Percentiles rank a stretch among this genome's conserved stretches.
Evolutionary conservation across 768 basidiomycete genomes (phyloP).

Genomic region (Rhodotorula babjevae): DNA sequence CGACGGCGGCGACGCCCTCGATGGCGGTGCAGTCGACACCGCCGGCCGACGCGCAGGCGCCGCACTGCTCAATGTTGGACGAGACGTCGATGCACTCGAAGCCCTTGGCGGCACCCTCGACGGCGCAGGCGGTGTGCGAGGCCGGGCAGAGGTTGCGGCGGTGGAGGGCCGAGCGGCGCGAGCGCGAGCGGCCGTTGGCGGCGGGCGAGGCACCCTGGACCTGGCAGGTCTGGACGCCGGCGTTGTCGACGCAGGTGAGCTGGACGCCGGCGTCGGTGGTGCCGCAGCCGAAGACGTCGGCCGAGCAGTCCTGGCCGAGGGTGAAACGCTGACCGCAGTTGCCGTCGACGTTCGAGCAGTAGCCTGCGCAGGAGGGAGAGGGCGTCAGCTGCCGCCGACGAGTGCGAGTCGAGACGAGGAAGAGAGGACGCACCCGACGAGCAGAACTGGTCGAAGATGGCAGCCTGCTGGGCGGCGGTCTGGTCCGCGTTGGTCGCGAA

Average conservation of each 20-base stretch:
- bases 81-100: slow-evolving; percentile 22
- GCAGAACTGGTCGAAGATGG: slow-evolving; percentile 6
- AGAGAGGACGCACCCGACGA: neutral
- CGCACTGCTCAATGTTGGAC: slow-evolving; percentile 26
- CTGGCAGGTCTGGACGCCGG: neutral
- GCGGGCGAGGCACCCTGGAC: neutral
- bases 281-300: neutral
- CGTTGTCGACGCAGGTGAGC: neutral
- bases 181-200: slow-evolving; percentile 22
- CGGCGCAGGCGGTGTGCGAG: slow-evolving; percentile 18
- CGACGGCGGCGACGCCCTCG: slow-evolving; percentile 18
- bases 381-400: neutral
- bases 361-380: too few relatives aligned
- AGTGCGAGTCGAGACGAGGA: too few relatives aligned
- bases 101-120: slow-evolving; percentile 1
- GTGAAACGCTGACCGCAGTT: neutral
- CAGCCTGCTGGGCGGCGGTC: neutral
- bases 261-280: neutral
- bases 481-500: neutral
- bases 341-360: neutral
- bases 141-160: slow-evolving; percentile 11
- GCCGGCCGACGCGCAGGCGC: slow-evolving; percentile 21
- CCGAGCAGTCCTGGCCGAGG: neutral
- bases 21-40: slow-evolving; percentile 33
- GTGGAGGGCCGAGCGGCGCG: slow-evolving; percentile 13